A percentile compares a stretch with the other conserved stretches of the same genome.
phyloP scores from a whole-genome alignment of 2,329 filamentous ascomycete species.

The Paraphoma sp. region DNA sequence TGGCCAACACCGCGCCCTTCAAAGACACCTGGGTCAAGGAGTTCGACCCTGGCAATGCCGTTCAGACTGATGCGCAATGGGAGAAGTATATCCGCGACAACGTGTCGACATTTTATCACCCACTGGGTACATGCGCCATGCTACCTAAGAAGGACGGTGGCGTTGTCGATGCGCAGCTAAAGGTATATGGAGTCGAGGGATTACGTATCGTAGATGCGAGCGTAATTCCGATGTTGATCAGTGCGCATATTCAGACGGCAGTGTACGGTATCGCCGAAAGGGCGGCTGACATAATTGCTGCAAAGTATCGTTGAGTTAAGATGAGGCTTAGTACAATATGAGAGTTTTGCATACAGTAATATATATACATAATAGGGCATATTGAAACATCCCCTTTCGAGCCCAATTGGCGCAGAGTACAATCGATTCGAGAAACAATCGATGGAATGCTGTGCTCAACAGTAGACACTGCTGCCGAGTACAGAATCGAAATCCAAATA shows the following conservation, averaged over 20 bases:
- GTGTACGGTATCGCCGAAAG: slow-evolving; percentile 37
- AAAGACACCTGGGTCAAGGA: slow-evolving; percentile 37
- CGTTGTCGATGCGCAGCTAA: slow-evolving; percentile 23
- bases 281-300: slow-evolving; percentile 24
- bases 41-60: slow-evolving; percentile 25
- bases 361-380: too few species aligned
- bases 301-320: slow-evolving; percentile 6
- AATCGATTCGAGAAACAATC: too few species aligned
- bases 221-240: slow-evolving; percentile 27
- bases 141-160: slow-evolving; percentile 20
- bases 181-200: slow-evolving; percentile 26
- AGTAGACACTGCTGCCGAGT: too few species aligned
- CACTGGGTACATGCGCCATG: slow-evolving; percentile 44
- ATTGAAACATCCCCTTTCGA: too few species aligned
- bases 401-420: too few species aligned
- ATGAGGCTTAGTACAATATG: too few species aligned
- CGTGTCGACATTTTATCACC: slow-evolving; percentile 29
- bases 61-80: slow-evolving; percentile 28
- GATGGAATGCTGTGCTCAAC: too few species aligned
- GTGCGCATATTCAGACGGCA: slow-evolving; percentile 28
- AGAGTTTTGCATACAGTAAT: too few species aligned
- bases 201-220: slow-evolving; percentile 32
- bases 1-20: slow-evolving; percentile 27
- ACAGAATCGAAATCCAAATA: too few species aligned
- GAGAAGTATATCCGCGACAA: slow-evolving; percentile 18